Conservation (phyloP, 148 eudicot species). For the Selenicereus undatus region DNA sequence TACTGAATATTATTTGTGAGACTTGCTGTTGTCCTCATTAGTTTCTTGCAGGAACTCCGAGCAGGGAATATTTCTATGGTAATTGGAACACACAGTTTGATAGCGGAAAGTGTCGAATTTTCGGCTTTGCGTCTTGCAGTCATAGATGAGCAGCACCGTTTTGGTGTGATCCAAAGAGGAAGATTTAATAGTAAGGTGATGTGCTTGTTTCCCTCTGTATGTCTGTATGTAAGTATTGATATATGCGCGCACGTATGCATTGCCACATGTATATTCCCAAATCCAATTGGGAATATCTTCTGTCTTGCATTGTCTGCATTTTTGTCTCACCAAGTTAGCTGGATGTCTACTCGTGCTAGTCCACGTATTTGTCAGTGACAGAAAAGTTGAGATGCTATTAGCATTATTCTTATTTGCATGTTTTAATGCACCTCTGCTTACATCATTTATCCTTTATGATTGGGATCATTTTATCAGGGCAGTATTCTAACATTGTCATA, state of each 20-base stretch:
- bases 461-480: not conserved
- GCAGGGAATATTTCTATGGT: slow-evolving; percentile 74
- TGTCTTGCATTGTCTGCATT: too few species aligned
- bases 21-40: slow-evolving; percentile 20
- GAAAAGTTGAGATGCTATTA: not conserved
- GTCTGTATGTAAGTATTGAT: not conserved
- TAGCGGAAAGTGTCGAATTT: slow-evolving; percentile 78
- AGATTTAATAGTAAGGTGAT: slow-evolving; percentile 86
- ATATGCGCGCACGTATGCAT: not conserved
- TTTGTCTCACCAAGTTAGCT: not conserved
- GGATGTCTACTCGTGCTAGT: not conserved
- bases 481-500: not conserved
- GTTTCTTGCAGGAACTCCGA: slow-evolving; percentile 67
- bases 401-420: not conserved
- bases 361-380: not conserved
- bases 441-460: not conserved
- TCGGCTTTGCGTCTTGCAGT: slow-evolving; percentile 81
- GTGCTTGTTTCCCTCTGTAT: not conserved
- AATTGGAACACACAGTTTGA: slow-evolving; percentile 92
- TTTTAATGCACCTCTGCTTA: not conserved
- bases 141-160: slow-evolving; percentile 94
- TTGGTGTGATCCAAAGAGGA: slow-evolving; percentile 98
- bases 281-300: too few species aligned
- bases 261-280: too few species aligned
- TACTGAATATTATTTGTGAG: not conserved